Conservation (phyloP, 169 alveolate species). For the Cryptosporidium sp. region DNA sequence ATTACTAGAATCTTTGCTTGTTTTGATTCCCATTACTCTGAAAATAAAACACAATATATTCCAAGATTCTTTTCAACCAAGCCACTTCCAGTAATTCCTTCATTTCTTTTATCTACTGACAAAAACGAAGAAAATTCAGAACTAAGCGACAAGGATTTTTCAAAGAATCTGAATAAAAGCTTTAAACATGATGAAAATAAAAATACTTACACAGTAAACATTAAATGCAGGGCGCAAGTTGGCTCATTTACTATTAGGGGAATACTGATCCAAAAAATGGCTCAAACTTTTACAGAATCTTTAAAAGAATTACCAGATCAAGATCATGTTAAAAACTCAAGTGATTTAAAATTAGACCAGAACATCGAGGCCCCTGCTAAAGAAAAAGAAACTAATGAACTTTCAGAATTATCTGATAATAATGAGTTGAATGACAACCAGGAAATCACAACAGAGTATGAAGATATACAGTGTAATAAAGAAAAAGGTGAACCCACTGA, state of each 20-base stretch:
- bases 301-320: neutral
- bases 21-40: neutral
- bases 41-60: conserved; percentile 29
- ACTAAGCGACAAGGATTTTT: neutral
- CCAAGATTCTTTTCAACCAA: conserved; percentile 18
- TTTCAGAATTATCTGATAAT: neutral
- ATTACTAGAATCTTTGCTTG: conserved; percentile 58
- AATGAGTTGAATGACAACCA: neutral
- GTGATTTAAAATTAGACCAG: neutral
- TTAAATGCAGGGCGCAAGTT: neutral
- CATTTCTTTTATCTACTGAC: conserved; percentile 16
- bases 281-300: conserved; percentile 15
- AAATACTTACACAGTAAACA: neutral
- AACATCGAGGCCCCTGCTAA: neutral
- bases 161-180: neutral
- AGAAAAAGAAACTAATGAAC: neutral
- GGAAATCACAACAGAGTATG: neutral
- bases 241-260: conserved; percentile 35
- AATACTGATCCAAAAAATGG: conserved; percentile 46
- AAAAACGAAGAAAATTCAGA: conserved; percentile 4
- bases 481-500: neutral
- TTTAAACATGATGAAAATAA: neutral
- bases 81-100: conserved; percentile 57
- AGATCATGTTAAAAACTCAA: neutral
- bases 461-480: neutral